phyloP scores from a whole-genome alignment of 2,329 filamentous ascomycete genomes.

The Pseudopyrenochaeta lycopersici region DNA sequence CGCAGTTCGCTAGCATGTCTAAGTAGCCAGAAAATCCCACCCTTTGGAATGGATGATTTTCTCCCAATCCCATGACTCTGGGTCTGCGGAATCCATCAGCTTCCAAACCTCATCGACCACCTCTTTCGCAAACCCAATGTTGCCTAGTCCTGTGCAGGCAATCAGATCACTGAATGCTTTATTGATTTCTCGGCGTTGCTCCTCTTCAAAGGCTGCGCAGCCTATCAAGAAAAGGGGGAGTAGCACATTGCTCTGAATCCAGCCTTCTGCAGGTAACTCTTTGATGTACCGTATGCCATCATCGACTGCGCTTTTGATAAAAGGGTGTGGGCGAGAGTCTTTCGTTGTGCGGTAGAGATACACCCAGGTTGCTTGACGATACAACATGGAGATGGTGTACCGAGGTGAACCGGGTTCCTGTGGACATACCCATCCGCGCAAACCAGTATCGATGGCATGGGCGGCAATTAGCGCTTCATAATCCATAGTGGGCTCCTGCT shows the following conservation, averaged over 20 bases:
- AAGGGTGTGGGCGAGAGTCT: conserved; percentile 63
- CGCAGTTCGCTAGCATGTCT: conserved; percentile 1
- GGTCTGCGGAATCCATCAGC: conserved; percentile 65
- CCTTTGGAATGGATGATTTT: conserved; percentile 65
- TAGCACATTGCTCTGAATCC: conserved; percentile 66
- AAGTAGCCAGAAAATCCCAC: conserved; percentile 70
- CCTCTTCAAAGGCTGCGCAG: conserved; percentile 65
- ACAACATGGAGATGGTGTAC: conserved; percentile 66
- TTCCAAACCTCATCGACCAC: conserved; percentile 67
- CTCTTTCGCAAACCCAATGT: conserved; percentile 64
- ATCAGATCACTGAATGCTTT: conserved; percentile 64
- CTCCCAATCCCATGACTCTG: conserved; percentile 71
- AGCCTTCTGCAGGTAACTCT: conserved; percentile 62
- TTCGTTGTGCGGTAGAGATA: conserved; percentile 70
- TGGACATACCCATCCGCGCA: conserved; percentile 76
- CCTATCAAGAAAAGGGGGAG: conserved; percentile 70
- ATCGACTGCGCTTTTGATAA: conserved; percentile 66
- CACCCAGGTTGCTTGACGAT: conserved; percentile 70
- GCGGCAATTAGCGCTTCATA: conserved; percentile 77
- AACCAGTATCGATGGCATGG: conserved; percentile 76
- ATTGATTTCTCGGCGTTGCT: conserved; percentile 65
- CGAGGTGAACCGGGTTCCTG: conserved; percentile 62
- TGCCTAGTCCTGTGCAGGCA: conserved; percentile 65
- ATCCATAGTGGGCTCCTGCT: conserved; percentile 74
- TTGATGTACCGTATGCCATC: conserved; percentile 66